phyloP scores from a whole-genome alignment of 2,329 filamentous ascomycete genomes.

The Septoria linicola region DNA sequence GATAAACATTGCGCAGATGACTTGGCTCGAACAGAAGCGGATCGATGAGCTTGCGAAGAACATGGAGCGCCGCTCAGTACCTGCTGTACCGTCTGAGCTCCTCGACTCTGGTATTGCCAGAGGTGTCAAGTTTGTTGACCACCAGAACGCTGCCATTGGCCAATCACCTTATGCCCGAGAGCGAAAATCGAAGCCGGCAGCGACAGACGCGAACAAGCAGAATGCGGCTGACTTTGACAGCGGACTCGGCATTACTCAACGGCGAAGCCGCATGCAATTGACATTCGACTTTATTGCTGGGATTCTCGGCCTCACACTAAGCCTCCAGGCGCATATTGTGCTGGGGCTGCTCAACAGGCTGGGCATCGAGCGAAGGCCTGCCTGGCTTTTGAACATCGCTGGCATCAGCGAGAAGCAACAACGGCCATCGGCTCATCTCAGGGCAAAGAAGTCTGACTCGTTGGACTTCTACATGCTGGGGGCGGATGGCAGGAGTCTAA shows the following conservation, averaged over 20 bases:
- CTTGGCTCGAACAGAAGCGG: conserved; percentile 89
- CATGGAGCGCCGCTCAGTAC: conserved; percentile 39
- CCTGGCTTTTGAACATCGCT: conserved; percentile 60
- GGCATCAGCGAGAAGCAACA: conserved; percentile 41
- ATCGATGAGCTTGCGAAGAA: conserved; percentile 69
- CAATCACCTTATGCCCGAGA: conserved; percentile 64
- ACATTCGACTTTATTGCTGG: conserved; percentile 73
- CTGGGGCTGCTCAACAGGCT: conserved; percentile 57
- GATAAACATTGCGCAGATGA: conserved; percentile 71
- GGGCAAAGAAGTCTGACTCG: conserved; percentile 23
- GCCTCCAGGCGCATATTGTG: conserved; percentile 57
- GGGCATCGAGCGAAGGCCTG: conserved; percentile 62
- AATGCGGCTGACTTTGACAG: conserved; percentile 44
- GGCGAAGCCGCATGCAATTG: conserved; percentile 75
- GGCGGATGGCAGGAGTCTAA: conserved; percentile 52
- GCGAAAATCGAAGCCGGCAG: conserved; percentile 50
- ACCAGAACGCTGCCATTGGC: conserved; percentile 36
- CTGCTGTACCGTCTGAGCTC: conserved; percentile 45
- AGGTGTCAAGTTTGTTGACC: conserved; percentile 36
- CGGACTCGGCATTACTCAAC: conserved; percentile 76
- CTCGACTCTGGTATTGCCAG: conserved; percentile 43
- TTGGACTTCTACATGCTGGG: conserved; percentile 54
- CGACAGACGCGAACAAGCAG: conserved; percentile 25
- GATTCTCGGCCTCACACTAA: conserved; percentile 65
- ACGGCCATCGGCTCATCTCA: conserved; percentile 26